Base-by-base conservation (phyloP, 2,329 filamentous ascomycete genomes). In the Trichoderma pleuroti region DNA sequence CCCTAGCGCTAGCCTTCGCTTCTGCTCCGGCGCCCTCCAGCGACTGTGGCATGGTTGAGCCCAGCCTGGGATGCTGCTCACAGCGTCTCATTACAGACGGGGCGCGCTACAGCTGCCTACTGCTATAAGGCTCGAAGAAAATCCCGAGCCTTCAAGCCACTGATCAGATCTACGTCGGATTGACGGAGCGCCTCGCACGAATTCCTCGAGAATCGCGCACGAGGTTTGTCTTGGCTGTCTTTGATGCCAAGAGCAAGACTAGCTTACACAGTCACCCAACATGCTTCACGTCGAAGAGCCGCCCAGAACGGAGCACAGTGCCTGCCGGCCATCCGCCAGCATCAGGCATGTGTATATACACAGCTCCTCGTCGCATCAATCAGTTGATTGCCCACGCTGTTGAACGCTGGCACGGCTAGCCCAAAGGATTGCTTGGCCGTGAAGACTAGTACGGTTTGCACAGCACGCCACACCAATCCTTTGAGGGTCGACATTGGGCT, bases 1-100 rank as follows among this genome's bases (percentile, higher is more conserved):
- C 57, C 60, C 62, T 71, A 67, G 57, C 70, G 34, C 26, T 52
- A 52, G 68, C 59, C 69, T 46, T 67, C 62, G 69, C 69, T 60
- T 66, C 62, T 56, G 36, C 54, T 66, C 32, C 56, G 52, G 68
- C 61, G 61, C 54, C 36, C 36, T 60, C 54, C 54, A 28, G n/a
- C 18, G 39, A 21, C 59, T 46, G n/a, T 70, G 46, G 67, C 28
- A 70, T 24, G 39, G 59, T 36, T 11, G 59, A 54, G 30, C 9
- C 57, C 56, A 49, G 57, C 49, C 18, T 10, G n/a, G 54, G 61
- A 30, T 32, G 24, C 42, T 32, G 24, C 42, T 52, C 26, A 21
- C 52, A 59, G 62, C 46, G 46, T 42, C n/a, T 56, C 36, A 46
- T 60, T 57, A 30, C 62, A 54, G 28, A 26, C 39, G 61, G 26